phyloP scores from a whole-genome alignment of 352 stramenopile genomes.

The Globisporangium ultimum region DNA sequence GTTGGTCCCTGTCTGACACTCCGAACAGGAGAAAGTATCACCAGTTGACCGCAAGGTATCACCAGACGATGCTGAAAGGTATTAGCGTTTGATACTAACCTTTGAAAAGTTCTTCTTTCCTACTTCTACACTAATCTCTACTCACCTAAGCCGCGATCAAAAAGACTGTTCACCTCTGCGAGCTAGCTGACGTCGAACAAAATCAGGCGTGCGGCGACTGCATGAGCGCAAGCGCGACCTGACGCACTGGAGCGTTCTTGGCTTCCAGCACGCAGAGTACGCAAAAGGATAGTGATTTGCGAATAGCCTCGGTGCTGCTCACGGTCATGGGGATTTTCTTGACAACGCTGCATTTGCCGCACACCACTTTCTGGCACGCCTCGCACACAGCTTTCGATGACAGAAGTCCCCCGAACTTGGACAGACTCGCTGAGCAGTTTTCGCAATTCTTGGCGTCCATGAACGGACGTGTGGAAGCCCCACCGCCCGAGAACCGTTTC shows the following conservation, averaged over 20 bases:
- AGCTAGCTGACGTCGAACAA: no score
- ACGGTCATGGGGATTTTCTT: conserved; percentile 41
- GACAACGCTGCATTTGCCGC: conserved; percentile 36
- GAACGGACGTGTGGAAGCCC: not conserved
- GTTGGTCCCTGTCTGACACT: no score
- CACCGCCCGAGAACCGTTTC: conserved; percentile 4
- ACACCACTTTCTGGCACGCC: conserved; percentile 28
- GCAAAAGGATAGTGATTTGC: conserved; percentile 42
- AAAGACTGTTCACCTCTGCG: no score
- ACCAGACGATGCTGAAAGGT: no score
- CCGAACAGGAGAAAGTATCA: no score
- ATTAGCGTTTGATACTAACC: no score
- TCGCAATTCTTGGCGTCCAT: conserved; percentile 16
- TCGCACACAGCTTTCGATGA: conserved; percentile 30
- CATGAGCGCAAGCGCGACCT: no score
- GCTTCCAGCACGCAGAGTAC: conserved; percentile 39
- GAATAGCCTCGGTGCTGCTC: conserved; percentile 23
- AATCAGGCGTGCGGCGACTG: no score
- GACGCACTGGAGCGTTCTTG: conserved; percentile 13
- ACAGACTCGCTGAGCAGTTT: conserved; percentile 33
- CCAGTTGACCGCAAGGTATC: no score
- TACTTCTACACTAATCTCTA: no score
- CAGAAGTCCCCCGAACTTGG: conserved; percentile 30
- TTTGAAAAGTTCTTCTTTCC: no score
- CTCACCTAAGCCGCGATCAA: no score